A percentile compares a stretch with the other conserved stretches of the same genome.
Conservation (phyloP, 768 basidiomycete species). For the Lactarius psammicola region DNA sequence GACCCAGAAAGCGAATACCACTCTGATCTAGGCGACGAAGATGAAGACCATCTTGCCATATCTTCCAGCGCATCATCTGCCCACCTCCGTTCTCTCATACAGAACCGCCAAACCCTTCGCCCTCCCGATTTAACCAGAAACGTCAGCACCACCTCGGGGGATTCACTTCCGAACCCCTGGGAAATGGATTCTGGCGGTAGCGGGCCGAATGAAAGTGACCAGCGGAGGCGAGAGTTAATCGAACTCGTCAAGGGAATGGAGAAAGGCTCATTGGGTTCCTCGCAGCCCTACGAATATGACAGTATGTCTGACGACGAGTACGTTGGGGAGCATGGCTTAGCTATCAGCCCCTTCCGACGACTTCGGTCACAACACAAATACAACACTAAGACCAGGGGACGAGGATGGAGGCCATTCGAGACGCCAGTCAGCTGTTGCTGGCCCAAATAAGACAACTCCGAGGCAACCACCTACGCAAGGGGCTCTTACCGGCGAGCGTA, state of each 20-base stretch:
- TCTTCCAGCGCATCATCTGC: conserved; percentile 18
- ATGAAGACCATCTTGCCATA: conserved; percentile 6
- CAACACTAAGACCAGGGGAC: conserved; percentile 1
- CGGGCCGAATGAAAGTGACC: conserved; percentile 4
- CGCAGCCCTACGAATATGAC: conserved; percentile 11
- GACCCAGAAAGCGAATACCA: conserved; percentile 12
- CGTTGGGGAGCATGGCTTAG: conserved; percentile 35
- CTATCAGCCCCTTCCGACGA: conserved; percentile 28
- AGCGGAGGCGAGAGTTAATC: conserved; percentile 24
- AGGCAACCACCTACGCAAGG: not conserved
- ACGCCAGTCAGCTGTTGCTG: not conserved
- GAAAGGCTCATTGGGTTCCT: conserved; percentile 5
- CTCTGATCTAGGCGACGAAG: conserved; percentile 8
- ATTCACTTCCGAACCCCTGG: conserved; percentile 21
- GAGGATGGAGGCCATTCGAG: not conserved
- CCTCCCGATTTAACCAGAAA: conserved; percentile 5
- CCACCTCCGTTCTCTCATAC: conserved; percentile 15
- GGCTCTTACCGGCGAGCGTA: not conserved
- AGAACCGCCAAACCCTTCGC: conserved; percentile 11
- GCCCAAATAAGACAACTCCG: conserved; percentile 8
- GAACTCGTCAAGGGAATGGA: conserved; percentile 25
- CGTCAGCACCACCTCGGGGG: conserved; percentile 4
- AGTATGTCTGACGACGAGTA: conserved; percentile 19
- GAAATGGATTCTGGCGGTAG: not conserved
- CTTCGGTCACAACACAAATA: not conserved